A percentile compares a stretch with the other conserved stretches of the same genome.
These are phyloP conservation scores for Coniochaeta ligniaria DNA, from an alignment of 2,329 filamentous ascomycete genomes.

Conservation along the genomic window DNA sequence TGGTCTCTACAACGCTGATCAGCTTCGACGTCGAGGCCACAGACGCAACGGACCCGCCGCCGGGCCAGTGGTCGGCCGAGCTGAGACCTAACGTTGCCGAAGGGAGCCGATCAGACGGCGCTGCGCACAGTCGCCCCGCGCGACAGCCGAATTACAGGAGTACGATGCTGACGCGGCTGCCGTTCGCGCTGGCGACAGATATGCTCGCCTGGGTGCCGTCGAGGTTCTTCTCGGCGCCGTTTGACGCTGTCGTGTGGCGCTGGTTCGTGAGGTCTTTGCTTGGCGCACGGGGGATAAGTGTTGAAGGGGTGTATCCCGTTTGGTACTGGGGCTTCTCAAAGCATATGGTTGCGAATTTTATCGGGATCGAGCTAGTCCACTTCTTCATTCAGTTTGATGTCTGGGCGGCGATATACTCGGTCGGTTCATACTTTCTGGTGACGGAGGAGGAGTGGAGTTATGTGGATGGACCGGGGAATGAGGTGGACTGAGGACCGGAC, in stretches of 20 bases:
- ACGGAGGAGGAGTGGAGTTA: slow-evolving; percentile 16
- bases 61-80: slow-evolving; percentile 52
- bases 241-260: slow-evolving; percentile 39
- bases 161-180: slow-evolving; percentile 43
- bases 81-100: slow-evolving; percentile 37
- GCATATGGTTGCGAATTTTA: slow-evolving; percentile 30
- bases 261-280: slow-evolving; percentile 36
- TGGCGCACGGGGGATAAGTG: slow-evolving; percentile 26
- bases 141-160: slow-evolving; percentile 19
- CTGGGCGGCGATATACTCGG: slow-evolving; percentile 33
- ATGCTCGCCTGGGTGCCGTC: slow-evolving; percentile 36
- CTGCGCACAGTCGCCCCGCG: slow-evolving; percentile 1
- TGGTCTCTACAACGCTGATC: slow-evolving; percentile 49
- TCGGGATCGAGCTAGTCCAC: slow-evolving; percentile 37
- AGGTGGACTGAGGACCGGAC: not conserved
- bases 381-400: slow-evolving; percentile 34
- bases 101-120: not conserved
- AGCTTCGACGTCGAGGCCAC: slow-evolving; percentile 55
- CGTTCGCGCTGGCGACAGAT: slow-evolving; percentile 37
- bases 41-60: slow-evolving; percentile 41
- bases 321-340: slow-evolving; percentile 13
- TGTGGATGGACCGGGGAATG: slow-evolving; percentile 4
- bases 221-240: slow-evolving; percentile 35
- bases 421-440: slow-evolving; percentile 13
- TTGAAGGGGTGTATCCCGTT: slow-evolving; percentile 28